Percentiles rank a stretch among this genome's conserved stretches.
Conservation (phyloP, 2,329 filamentous ascomycete genomes). For the Penicillium sclerotiorum region DNA sequence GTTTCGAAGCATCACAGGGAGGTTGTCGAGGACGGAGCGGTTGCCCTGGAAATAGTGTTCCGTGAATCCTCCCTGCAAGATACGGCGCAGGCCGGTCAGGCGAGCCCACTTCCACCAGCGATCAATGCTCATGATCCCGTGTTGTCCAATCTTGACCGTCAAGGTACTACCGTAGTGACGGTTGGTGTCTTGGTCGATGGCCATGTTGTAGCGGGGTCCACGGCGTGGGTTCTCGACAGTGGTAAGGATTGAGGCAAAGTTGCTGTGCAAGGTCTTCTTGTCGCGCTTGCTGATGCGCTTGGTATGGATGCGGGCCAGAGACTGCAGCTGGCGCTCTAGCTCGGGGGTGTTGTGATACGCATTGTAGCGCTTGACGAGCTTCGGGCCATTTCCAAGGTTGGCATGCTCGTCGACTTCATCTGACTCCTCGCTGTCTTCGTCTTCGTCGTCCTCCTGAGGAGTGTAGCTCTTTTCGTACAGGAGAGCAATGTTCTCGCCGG, state of each 20-base stretch:
- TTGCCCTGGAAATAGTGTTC: conserved; percentile 65
- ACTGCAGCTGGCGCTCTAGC: conserved; percentile 60
- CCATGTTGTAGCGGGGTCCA: conserved; percentile 68
- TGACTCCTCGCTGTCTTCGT: conserved; percentile 47
- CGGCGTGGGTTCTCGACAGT: conserved; percentile 68
- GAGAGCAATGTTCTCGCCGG: conserved; percentile 78
- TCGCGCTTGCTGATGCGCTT: conserved; percentile 68
- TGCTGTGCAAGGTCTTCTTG: conserved; percentile 66
- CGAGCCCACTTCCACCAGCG: conserved; percentile 74
- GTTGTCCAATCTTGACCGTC: conserved; percentile 60
- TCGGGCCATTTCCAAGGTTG: conserved; percentile 42
- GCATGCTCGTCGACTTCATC: conserved; percentile 50
- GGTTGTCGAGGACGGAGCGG: conserved; percentile 60
- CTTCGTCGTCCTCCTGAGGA: conserved; percentile 60
- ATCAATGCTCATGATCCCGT: conserved; percentile 66
- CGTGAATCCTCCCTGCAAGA: conserved; percentile 64
- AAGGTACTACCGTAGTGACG: conserved; percentile 64
- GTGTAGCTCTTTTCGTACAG: conserved; percentile 75
- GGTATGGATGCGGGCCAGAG: conserved; percentile 62
- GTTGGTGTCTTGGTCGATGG: conserved; percentile 63
- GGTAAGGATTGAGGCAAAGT: conserved; percentile 67
- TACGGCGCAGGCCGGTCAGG: conserved; percentile 61
- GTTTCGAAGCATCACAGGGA: conserved; percentile 52
- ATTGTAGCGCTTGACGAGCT: conserved; percentile 65
- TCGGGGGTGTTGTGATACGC: conserved; percentile 67